Evolutionary conservation across 2,329 filamentous ascomycete genomes (phyloP), one percentile per base, ranked within the genome.

Genomic region (Ophiostoma quercus): DNA sequence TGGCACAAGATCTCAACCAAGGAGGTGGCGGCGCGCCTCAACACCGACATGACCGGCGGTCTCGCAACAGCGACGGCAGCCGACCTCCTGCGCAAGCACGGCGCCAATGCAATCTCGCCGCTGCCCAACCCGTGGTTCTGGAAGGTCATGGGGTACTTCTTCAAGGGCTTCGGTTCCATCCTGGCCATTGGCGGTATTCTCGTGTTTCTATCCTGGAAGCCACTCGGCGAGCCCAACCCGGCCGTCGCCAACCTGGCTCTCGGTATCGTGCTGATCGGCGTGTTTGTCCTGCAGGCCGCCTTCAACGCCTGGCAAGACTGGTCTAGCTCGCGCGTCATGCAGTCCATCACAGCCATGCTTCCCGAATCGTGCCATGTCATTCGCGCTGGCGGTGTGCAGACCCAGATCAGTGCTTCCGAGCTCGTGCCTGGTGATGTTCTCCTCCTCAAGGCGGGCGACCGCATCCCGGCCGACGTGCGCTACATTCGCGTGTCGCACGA

Each of bases 321-420:
- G 86, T 92, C 90, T 1, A 90, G 89, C 0, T 90, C 86, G 1
- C 82, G 88, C 6, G 90, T 92, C 70, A 94, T 94, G 91, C 86
- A 87, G 22, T 92, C 89, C 0, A 94, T 94, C 76, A 91, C 88
- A 66, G 89, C 85, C 22, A 91, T 94, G 90, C 82, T 94, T n/a
- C 91, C 91, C 0, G 90, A 92, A 73, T 83, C 87, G 71, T 92
- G 88, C 74, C 80, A 88, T 39, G 83, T 90, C 5, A 78, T 90
- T 6, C 85, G 90, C n/a, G 85, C 91, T 72, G 84, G 87, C 68
- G 90, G 90, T 29, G 82, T 94, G 9, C 90, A 92, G 76, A 47
- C 43, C 43, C 43, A 47, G 16, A 47, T 47, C 7, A 6, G 43
- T 74, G 83, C 87, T 71, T 92, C 87, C 0, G 77, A 80, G 0